Evolutionary conservation across 768 basidiomycete species (phyloP).

Genomic region (Phlebiopsis flavidoalba): DNA sequence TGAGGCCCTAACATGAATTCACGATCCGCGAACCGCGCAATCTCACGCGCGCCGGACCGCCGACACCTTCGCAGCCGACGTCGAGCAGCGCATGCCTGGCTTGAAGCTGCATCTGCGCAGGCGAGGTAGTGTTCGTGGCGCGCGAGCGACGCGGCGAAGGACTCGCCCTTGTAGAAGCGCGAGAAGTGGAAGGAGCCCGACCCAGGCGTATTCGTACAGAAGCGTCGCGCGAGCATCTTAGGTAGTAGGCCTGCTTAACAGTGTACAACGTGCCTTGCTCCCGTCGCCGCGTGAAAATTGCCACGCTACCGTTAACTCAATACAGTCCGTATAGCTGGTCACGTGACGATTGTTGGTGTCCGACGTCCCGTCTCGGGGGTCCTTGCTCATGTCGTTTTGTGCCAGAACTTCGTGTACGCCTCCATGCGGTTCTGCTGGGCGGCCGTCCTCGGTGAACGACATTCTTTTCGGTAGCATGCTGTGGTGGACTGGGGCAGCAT

Average conservation of each 20-base stretch:
- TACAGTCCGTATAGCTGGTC: conserved; percentile 82
- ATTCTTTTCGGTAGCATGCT: conserved; percentile 18
- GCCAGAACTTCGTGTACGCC: conserved; percentile 91
- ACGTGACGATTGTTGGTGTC: conserved; percentile 74
- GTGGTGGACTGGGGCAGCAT: conserved; percentile 14
- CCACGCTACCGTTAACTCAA: conserved; percentile 82
- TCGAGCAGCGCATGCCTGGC: conserved; percentile 93
- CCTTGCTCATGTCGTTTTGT: conserved; percentile 72
- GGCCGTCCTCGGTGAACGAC: conserved; percentile 25
- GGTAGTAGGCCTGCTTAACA: conserved; percentile 72
- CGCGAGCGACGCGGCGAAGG: conserved; percentile 69
- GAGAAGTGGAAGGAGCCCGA: conserved; percentile 93
- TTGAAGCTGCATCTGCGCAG: conserved; percentile 74
- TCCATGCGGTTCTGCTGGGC: conserved; percentile 56
- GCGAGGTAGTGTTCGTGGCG: conserved; percentile 98
- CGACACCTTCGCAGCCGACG: conserved; percentile 95
- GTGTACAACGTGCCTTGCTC: background rate
- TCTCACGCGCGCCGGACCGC: conserved; percentile 96
- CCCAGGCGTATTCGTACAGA: conserved; percentile 94
- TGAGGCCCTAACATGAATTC: conserved; percentile 80
- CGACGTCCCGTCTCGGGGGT: conserved; percentile 50
- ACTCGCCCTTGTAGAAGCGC: conserved; percentile 92
- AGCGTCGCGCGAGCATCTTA: conserved; percentile 96
- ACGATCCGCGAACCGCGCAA: conserved; percentile 88
- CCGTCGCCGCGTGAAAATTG: background rate